A percentile compares a stretch with the other conserved stretches of the same genome.
These are phyloP conservation scores for Colletotrichum echinochloae DNA, from an alignment of 2,329 filamentous ascomycete species.

Conservation along the genomic window DNA sequence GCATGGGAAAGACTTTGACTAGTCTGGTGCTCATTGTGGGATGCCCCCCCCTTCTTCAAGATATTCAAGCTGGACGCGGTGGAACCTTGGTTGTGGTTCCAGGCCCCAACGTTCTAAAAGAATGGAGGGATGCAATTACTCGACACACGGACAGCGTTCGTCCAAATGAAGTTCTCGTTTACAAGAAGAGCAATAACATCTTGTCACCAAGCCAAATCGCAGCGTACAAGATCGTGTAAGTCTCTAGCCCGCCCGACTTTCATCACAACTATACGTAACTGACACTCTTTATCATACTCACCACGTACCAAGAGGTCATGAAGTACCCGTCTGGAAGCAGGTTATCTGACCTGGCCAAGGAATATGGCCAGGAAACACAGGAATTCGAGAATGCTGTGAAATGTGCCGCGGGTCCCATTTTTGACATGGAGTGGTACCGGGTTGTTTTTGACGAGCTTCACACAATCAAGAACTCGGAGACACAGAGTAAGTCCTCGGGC, in stretches of 20 bases:
- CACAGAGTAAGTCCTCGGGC: constrained; percentile 45
- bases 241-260: not conserved
- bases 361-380: not conserved
- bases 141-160: not conserved
- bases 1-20: constrained; percentile 73
- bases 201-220: not conserved
- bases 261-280: not conserved
- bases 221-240: constrained; percentile 14
- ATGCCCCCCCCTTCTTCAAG: constrained; percentile 56
- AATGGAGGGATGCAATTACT: not conserved
- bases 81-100: constrained; percentile 52
- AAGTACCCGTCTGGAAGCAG: not conserved
- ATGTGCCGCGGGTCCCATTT: not conserved
- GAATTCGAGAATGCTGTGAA: not conserved
- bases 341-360: not conserved
- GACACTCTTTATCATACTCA: not conserved
- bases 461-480: constrained; percentile 62
- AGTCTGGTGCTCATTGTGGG: constrained; percentile 50
- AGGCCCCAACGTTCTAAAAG: constrained; percentile 9
- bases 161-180: not conserved
- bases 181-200: not conserved
- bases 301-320: not conserved
- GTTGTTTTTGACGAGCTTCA: constrained; percentile 59
- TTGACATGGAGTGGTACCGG: constrained; percentile 1
- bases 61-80: constrained; percentile 50